These are phyloP conservation scores for Pseudogymnoascus sp. DNA, from an alignment of 2,329 filamentous ascomycete genomes.

Conservation along the genomic window DNA sequence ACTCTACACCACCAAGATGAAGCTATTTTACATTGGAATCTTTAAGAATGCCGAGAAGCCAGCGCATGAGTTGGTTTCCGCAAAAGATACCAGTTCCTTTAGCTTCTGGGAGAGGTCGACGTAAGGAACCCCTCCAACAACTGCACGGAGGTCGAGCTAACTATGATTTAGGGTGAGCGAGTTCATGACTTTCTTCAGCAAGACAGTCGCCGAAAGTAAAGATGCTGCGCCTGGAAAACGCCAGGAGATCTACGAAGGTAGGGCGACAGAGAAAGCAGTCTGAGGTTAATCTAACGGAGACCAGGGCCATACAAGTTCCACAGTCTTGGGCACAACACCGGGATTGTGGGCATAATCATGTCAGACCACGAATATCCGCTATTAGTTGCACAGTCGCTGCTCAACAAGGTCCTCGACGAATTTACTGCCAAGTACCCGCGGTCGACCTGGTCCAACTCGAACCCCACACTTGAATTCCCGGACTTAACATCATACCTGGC, in stretches of 20 bases:
- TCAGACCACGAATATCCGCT: constrained; percentile 69
- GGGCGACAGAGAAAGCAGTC: constrained; percentile 16
- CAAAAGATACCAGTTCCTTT: constrained; percentile 5
- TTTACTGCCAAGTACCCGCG: constrained; percentile 73
- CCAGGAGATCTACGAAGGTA: constrained; percentile 78
- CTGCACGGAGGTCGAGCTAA: constrained; percentile 26
- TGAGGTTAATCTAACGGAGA: constrained; percentile 18
- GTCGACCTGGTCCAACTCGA: constrained; percentile 56
- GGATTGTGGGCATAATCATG: constrained; percentile 71
- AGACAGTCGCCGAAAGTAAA: constrained; percentile 78
- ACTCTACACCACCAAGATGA: constrained; percentile 53
- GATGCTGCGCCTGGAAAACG: constrained; percentile 63
- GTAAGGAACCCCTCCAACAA: constrained; percentile 7
- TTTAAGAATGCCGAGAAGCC: constrained; percentile 73
- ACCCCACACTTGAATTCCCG: constrained; percentile 55
- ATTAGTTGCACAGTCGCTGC: constrained; percentile 77
- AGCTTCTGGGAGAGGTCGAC: constrained; percentile 13
- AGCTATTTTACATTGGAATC: constrained; percentile 84
- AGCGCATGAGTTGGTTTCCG: constrained; percentile 57
- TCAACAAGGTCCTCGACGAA: constrained; percentile 82
- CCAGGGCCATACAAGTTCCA: constrained; percentile 64
- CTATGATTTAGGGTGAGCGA: constrained; percentile 39
- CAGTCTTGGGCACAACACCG: constrained; percentile 68
- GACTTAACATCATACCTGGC: constrained; percentile 72
- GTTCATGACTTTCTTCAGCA: constrained; percentile 79